These are phyloP conservation scores for Hypsizygus marmoreus DNA, from an alignment of 768 basidiomycete genomes.

Conservation along the genomic window DNA sequence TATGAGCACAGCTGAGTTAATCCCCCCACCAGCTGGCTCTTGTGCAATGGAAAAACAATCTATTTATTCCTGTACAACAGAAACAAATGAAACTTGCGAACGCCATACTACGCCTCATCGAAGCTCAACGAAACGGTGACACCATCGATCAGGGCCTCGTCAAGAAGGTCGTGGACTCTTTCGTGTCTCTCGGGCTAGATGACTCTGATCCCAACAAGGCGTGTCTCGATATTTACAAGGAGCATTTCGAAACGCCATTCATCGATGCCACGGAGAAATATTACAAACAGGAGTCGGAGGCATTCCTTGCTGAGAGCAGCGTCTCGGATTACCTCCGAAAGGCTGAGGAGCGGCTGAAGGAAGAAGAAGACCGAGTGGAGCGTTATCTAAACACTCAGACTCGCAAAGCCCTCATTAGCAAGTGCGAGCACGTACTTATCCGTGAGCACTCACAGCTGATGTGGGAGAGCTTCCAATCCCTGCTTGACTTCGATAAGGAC, in stretches of 20 bases:
- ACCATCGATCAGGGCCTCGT: constrained; percentile 90
- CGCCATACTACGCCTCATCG: constrained; percentile 87
- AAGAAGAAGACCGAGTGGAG: constrained; percentile 96
- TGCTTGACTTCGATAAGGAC: constrained; percentile 92
- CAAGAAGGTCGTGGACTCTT: constrained; percentile 93
- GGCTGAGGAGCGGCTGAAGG: constrained; percentile 87
- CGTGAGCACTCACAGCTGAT: constrained; percentile 80
- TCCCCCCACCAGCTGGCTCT: constrained; percentile 75
- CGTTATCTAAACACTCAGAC: constrained; percentile 90
- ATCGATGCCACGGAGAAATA: constrained; percentile 86
- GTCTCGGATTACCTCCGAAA: constrained; percentile 95
- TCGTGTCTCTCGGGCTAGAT: constrained; percentile 93
- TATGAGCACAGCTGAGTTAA: neutral
- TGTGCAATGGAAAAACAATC: constrained; percentile 92
- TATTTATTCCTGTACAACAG: constrained; percentile 87
- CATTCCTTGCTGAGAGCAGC: constrained; percentile 85
- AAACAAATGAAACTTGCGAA: constrained; percentile 81
- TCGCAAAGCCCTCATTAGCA: constrained; percentile 73
- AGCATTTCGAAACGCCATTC: constrained; percentile 89
- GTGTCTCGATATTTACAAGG: constrained; percentile 90
- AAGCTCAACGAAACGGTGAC: constrained; percentile 92
- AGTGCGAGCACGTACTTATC: constrained; percentile 93
- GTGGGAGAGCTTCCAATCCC: constrained; percentile 90
- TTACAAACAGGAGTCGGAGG: constrained; percentile 89
- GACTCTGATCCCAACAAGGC: constrained; percentile 90